Base-by-base conservation (phyloP, 2,329 filamentous ascomycete species). In the Trichoderma sp. region DNA sequence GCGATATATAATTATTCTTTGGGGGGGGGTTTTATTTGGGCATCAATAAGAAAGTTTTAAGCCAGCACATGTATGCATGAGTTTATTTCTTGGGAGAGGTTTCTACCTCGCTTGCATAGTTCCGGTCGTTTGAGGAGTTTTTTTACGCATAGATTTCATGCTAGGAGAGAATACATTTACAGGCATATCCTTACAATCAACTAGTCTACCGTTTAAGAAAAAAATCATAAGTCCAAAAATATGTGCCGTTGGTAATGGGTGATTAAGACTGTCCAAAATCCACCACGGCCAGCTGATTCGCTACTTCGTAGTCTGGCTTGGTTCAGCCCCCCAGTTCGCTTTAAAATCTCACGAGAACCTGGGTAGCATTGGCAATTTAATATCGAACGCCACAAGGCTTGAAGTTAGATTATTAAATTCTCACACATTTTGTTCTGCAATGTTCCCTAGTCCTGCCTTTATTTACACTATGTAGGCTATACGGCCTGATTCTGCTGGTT, bases 341-440 rank as follows among this genome's bases (percentile, higher is more conserved):
- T 56, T 66, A 66, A 66, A 66, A 66, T 66, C 63, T 66, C 63
- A 66, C 63, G 56, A 24, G 21, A 10, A 40, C 52, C 35, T 49
- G 11, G 47, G 47, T 49, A 47, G 52, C 27, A 33, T 57, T 57
- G 40, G 13, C 61, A 56, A 33, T 66, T 40, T 47, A n/a, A n/a
- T 27, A 49, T 24, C 21, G 47, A 13, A 49, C 47, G 47, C 47
- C 47, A 49, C 37, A 31, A 21, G 35, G 14, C n/a, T 33, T 5
- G 35, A 29, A 27, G 37, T n/a, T 33, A 19, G 43, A n/a, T 37
- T 58, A 57, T 27, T 58, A 57, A 66, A 14, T 47, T 66, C 63
- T 66, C 55, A 58, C 53, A 14, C 35, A 53, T 52, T 49, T n/a
- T 24, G 2, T 35, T 43, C 21, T 27, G 16, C 47, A 35, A 31